phyloP scores from a whole-genome alignment of 2,329 filamentous ascomycete species.

The Fusarium sp. region DNA sequence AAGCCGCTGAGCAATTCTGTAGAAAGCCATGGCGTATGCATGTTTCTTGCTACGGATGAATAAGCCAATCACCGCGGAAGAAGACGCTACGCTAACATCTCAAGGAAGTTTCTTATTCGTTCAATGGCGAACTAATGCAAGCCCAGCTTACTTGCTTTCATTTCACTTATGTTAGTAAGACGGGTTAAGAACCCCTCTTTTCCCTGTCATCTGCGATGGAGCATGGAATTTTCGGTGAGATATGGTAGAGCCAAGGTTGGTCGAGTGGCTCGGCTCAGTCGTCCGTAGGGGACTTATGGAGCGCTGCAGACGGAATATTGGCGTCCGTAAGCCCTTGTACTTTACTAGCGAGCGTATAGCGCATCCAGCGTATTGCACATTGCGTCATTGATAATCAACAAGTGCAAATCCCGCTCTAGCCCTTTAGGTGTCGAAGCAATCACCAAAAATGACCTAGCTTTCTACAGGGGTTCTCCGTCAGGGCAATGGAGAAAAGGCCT shows the following conservation, averaged over 20 bases:
- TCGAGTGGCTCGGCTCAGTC: too few species aligned
- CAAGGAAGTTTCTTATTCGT: background rate
- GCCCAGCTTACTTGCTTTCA: too few species aligned
- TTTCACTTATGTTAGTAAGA: fast-evolving
- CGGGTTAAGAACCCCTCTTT: background rate
- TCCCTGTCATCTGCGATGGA: background rate
- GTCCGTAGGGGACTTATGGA: background rate
- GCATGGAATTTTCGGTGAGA: too few species aligned
- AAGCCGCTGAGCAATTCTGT: fast-evolving
- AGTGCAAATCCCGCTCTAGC: background rate
- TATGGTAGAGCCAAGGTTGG: background rate
- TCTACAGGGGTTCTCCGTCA: too few species aligned
- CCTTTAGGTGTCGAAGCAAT: background rate
- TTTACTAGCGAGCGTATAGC: background rate
- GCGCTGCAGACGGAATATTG: too few species aligned
- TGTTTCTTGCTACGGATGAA: background rate
- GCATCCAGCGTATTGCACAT: background rate
- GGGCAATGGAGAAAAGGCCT: fast-evolving
- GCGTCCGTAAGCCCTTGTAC: background rate
- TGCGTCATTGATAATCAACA: background rate
- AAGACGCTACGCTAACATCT: background rate
- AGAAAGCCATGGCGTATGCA: too few species aligned
- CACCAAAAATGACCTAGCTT: background rate
- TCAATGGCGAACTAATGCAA: background rate
- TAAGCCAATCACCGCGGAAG: background rate